Conservation (phyloP, 169 alveolate genomes). For the Plasmodium coatneyi region DNA sequence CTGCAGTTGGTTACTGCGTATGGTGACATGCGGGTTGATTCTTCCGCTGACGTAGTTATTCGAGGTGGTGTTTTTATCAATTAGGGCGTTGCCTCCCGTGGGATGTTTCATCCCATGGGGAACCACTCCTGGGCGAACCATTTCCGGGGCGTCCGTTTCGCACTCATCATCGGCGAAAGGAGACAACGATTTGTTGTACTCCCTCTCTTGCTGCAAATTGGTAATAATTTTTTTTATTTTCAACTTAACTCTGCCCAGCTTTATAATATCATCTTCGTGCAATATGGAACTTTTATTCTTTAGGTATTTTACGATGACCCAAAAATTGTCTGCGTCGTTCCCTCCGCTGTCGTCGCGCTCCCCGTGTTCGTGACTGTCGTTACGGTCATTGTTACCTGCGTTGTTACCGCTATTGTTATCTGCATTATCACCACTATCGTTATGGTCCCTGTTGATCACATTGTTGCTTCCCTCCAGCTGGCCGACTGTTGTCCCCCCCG, state of each 20-base stretch:
- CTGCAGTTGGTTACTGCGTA: neutral
- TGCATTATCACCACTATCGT: neutral
- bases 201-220: constrained; percentile 74
- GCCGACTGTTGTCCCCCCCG: neutral
- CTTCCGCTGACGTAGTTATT: neutral
- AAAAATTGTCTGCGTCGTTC: constrained; percentile 69
- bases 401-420: neutral
- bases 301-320: constrained; percentile 76
- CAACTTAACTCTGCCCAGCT: constrained; percentile 78
- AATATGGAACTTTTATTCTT: constrained; percentile 75
- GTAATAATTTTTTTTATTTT: constrained; percentile 81
- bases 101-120: neutral
- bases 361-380: neutral
- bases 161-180: constrained; percentile 79
- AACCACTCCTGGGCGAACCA: neutral
- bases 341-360: neutral
- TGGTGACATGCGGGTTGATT: neutral
- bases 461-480: neutral
- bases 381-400: neutral
- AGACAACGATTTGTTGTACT: constrained; percentile 47
- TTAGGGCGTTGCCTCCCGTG: neutral
- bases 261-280: constrained; percentile 79
- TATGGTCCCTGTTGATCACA: neutral
- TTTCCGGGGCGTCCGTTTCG: constrained; percentile 79
- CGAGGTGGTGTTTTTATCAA: neutral